Conservation (phyloP, 2,329 filamentous ascomycete species). For the Aureobasidium pullulans region DNA sequence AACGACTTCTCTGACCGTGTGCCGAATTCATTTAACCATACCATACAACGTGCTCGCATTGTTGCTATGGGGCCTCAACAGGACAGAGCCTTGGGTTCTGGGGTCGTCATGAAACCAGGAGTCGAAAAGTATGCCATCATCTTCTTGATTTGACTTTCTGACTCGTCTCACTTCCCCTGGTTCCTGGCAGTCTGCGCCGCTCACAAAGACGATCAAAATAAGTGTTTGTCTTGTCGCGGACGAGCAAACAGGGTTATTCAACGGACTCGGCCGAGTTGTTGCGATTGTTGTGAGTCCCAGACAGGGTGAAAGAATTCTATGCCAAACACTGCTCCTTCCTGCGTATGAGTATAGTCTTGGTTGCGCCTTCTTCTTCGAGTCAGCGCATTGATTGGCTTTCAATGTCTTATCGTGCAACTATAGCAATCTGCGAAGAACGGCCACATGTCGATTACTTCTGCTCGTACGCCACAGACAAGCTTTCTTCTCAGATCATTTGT, state of each 20-base stretch:
- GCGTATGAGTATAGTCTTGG: neutral
- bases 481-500: neutral
- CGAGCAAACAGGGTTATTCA: neutral
- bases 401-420: neutral
- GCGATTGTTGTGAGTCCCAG: neutral
- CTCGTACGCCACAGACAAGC: neutral
- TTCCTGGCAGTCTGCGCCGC: neutral
- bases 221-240: neutral
- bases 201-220: neutral
- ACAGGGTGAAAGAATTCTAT: neutral
- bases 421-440: neutral
- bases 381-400: neutral
- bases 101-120: neutral
- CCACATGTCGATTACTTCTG: neutral
- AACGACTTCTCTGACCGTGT: slow-evolving; percentile 3
- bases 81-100: neutral
- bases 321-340: neutral
- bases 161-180: neutral
- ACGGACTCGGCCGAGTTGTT: neutral
- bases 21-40: neutral
- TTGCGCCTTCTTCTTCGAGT: neutral
- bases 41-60: slow-evolving; percentile 3
- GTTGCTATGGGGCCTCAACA: slow-evolving; percentile 2
- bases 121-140: neutral
- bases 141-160: neutral